Percentiles rank a stretch among this genome's conserved stretches.
These are phyloP conservation scores for Alternaria gaisen DNA, from an alignment of 2,329 filamentous ascomycete genomes.

Conservation along the genomic window DNA sequence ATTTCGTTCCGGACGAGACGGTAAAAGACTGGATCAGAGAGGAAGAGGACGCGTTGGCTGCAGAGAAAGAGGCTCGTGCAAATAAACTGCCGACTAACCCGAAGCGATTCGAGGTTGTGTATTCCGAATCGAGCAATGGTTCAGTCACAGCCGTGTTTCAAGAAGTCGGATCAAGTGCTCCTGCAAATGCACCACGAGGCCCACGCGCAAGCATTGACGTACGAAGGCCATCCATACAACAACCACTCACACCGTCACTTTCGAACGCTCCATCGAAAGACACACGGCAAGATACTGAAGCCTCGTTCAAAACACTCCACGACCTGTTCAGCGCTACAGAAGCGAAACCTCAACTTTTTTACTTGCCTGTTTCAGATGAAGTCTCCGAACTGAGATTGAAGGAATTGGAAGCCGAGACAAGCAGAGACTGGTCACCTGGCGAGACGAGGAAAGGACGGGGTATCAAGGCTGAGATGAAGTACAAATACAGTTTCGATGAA, in stretches of 20 bases:
- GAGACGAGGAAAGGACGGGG: slow-evolving; percentile 42
- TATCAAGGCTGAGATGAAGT: slow-evolving; percentile 43
- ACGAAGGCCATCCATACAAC: slow-evolving; percentile 12
- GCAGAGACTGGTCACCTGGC: slow-evolving; percentile 52
- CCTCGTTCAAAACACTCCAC: slow-evolving; percentile 64
- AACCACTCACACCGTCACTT: slow-evolving; percentile 3
- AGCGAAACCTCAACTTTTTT: slow-evolving; percentile 72
- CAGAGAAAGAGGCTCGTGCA: slow-evolving; percentile 41
- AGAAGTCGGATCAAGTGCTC: slow-evolving; percentile 41
- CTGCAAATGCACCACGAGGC: slow-evolving; percentile 35
- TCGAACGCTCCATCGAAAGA: slow-evolving; percentile 18
- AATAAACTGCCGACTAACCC: slow-evolving; percentile 25
- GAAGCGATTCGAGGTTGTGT: slow-evolving; percentile 46
- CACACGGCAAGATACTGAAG: slow-evolving; percentile 33
- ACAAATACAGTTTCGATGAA: slow-evolving; percentile 56
- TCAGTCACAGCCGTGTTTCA: slow-evolving; percentile 43
- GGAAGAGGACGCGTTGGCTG: slow-evolving; percentile 43
- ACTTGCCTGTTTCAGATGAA: slow-evolving; percentile 69
- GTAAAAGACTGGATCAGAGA: slow-evolving; percentile 75
- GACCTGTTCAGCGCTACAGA: slow-evolving; percentile 68
- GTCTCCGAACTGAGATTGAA: slow-evolving; percentile 72
- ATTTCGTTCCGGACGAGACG: slow-evolving; percentile 83
- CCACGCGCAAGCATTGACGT: slow-evolving; percentile 23
- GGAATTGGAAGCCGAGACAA: slow-evolving; percentile 60
- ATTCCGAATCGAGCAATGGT: slow-evolving; percentile 30